A percentile compares a stretch with the other conserved stretches of the same genome.
phyloP scores from a whole-genome alignment of 2,329 filamentous ascomycete genomes.

The Neofusicoccum umdonicola region DNA sequence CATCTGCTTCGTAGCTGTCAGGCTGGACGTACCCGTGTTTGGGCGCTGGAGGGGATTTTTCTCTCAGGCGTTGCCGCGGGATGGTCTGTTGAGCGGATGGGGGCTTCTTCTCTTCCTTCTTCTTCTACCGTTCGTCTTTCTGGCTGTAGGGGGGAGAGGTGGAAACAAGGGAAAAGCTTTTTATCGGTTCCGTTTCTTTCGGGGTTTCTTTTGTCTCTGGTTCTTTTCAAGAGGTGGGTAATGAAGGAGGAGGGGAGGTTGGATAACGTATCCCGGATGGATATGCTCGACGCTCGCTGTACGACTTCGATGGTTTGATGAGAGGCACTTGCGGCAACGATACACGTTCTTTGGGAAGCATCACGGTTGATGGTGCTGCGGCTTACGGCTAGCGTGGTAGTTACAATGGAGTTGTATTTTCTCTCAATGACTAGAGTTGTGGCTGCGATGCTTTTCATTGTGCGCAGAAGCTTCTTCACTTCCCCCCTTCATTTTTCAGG shows the following conservation, averaged over 20 bases:
- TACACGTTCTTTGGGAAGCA: too few species aligned
- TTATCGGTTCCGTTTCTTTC: not conserved
- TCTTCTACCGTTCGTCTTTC: not conserved
- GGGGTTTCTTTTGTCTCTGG: not conserved
- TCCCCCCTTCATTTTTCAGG: too few species aligned
- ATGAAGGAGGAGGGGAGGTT: not conserved
- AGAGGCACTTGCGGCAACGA: not conserved
- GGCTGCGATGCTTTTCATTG: too few species aligned
- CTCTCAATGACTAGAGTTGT: not conserved
- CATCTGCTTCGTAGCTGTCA: not conserved
- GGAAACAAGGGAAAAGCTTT: not conserved
- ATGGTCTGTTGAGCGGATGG: not conserved
- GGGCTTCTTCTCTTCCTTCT: not conserved
- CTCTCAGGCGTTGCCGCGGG: not conserved
- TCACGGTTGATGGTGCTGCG: too few species aligned
- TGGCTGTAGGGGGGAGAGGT: not conserved
- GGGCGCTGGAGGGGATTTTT: not conserved
- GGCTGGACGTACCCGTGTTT: conserved; percentile 1
- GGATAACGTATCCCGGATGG: too few species aligned
- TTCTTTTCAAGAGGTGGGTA: not conserved
- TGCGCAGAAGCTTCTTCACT: too few species aligned
- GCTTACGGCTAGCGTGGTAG: too few species aligned
- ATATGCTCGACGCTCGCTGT: not conserved
- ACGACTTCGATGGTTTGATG: not conserved
- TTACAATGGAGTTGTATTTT: not conserved